Conservation (phyloP, 2,329 filamentous ascomycete genomes). For the Colletotrichum spaethianum region DNA sequence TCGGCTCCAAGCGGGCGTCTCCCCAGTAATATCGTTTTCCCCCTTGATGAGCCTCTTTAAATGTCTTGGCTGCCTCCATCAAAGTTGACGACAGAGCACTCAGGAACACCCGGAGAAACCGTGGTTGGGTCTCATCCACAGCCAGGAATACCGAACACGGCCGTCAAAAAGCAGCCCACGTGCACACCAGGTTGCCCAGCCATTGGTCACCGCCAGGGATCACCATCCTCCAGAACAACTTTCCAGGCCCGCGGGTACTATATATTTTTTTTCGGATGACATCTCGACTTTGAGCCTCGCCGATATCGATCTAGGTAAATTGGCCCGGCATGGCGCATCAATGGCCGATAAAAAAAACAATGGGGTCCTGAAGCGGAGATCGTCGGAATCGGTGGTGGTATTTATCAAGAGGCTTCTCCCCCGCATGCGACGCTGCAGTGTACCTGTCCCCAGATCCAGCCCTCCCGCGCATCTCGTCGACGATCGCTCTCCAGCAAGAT, state of each 20-base stretch:
- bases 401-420: slow-evolving; percentile 35
- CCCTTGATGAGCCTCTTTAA: slow-evolving; percentile 17
- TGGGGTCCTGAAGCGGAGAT: slow-evolving; percentile 23
- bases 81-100: neutral
- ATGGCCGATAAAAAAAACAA: slow-evolving; percentile 22
- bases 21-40: neutral
- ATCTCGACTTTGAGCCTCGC: slow-evolving; percentile 30
- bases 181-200: slow-evolving; percentile 47
- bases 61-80: neutral
- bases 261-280: slow-evolving; percentile 26
- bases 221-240: slow-evolving; percentile 8
- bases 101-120: slow-evolving; percentile 25
- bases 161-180: slow-evolving; percentile 32
- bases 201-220: slow-evolving; percentile 46
- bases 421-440: slow-evolving; percentile 30
- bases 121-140: slow-evolving; percentile 27
- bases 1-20: neutral
- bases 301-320: slow-evolving; percentile 32
- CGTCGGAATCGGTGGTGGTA: slow-evolving; percentile 26
- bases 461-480: slow-evolving; percentile 17
- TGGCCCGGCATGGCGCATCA: slow-evolving; percentile 41
- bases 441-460: slow-evolving; percentile 5
- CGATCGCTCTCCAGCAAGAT: slow-evolving; percentile 47
- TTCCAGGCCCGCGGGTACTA: slow-evolving; percentile 2
- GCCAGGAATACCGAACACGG: slow-evolving; percentile 19